phyloP scores from a whole-genome alignment of 2,329 filamentous ascomycete genomes.

The Colletotrichum incanum region DNA sequence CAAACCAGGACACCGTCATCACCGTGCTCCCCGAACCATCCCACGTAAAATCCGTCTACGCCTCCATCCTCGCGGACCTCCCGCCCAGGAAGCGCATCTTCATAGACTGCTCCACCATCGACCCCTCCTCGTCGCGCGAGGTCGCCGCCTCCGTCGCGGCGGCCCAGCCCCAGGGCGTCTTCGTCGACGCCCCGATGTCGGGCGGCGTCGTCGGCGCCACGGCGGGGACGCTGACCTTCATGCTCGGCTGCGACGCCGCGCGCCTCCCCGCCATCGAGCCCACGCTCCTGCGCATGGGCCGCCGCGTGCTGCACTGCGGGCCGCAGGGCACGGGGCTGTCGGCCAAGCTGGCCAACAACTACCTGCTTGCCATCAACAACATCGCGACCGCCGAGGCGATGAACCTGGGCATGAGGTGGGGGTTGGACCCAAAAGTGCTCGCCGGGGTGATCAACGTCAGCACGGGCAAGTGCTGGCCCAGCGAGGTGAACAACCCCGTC shows the following conservation, averaged over 20 bases:
- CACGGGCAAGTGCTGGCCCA: conserved; percentile 96
- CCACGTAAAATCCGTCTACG: conserved; percentile 88
- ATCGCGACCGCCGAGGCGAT: conserved; percentile 79
- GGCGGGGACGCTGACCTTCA: conserved; percentile 93
- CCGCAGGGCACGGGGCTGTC: conserved; percentile 87
- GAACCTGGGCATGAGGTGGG: conserved; percentile 75
- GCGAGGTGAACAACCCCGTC: conserved; percentile 95
- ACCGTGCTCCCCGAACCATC: conserved; percentile 91
- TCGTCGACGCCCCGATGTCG: conserved; percentile 97
- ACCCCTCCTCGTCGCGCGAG: conserved; percentile 85
- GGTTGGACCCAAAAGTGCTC: conserved; percentile 75
- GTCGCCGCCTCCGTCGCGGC: conserved; percentile 80
- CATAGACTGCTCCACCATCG: conserved; percentile 97
- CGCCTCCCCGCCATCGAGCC: conserved; percentile 77
- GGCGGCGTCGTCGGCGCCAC: conserved; percentile 93
- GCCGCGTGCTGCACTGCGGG: conserved; percentile 88
- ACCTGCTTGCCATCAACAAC: conserved; percentile 94
- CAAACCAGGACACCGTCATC: conserved; percentile 82
- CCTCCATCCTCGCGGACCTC: conserved; percentile 77
- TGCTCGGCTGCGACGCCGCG: conserved; percentile 82
- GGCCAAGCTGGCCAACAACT: conserved; percentile 97
- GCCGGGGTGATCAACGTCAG: conserved; percentile 92
- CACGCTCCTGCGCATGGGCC: conserved; percentile 86
- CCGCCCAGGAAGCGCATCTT: conserved; percentile 79
- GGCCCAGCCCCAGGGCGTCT: conserved; percentile 76